phyloP scores from a whole-genome alignment of 805 yeast genomes.

The Teunomyces atbi region DNA sequence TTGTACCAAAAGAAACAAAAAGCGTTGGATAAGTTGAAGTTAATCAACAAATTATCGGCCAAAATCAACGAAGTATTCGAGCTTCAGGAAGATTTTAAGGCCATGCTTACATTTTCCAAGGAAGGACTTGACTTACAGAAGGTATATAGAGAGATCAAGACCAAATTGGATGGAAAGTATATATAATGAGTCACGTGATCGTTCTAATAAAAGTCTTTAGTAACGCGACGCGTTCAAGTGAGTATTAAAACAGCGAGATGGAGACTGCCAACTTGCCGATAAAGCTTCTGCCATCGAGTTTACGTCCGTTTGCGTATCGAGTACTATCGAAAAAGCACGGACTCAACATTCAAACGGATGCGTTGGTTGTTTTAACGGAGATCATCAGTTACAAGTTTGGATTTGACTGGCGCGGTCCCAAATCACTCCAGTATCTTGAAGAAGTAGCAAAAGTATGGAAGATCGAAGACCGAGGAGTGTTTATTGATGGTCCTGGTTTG shows the following conservation, averaged over 20 bases:
- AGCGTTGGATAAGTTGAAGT: slow-evolving; percentile 13
- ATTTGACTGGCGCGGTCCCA: slow-evolving; percentile 75
- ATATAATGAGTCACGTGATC: slow-evolving; percentile 2
- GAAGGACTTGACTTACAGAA: background rate
- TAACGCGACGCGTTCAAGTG: background rate
- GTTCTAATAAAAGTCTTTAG: background rate
- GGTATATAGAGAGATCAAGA: slow-evolving; percentile 8
- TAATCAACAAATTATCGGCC: slow-evolving; percentile 11
- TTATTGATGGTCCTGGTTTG: slow-evolving; percentile 75
- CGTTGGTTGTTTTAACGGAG: slow-evolving; percentile 70
- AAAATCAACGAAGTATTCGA: slow-evolving; percentile 13
- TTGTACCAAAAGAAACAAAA: slow-evolving; percentile 13
- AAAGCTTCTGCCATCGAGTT: slow-evolving; percentile 70
- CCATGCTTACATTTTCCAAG: slow-evolving; percentile 4
- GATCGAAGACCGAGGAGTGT: slow-evolving; percentile 82
- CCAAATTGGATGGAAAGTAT: slow-evolving; percentile 11
- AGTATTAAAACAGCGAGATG: background rate
- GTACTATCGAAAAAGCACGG: slow-evolving; percentile 91
- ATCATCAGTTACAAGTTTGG: slow-evolving; percentile 77
- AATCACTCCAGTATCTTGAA: slow-evolving; percentile 66
- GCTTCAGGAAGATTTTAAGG: slow-evolving; percentile 11
- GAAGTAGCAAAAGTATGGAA: slow-evolving; percentile 83
- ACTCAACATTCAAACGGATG: slow-evolving; percentile 82
- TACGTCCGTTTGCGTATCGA: slow-evolving; percentile 90
- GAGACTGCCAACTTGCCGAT: slow-evolving; percentile 53